A percentile compares a stretch with the other conserved stretches of the same genome.
phyloP scores from a whole-genome alignment of 345 rosid species.

The Pistacia atlantica region DNA sequence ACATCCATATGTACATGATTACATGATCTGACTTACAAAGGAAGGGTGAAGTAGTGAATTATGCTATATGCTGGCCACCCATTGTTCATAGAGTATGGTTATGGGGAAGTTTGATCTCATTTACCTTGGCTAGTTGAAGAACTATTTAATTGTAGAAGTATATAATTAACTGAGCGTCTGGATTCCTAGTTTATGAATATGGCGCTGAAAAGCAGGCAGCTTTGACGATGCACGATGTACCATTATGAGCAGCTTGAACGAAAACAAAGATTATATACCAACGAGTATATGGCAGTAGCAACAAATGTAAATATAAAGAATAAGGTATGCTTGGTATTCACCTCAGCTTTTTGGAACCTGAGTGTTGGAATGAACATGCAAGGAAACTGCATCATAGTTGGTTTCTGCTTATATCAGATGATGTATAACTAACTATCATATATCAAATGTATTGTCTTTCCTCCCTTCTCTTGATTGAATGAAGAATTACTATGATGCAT shows the following conservation, averaged over 20 bases:
- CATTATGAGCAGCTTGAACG: background rate
- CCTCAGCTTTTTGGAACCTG: conserved; percentile 58
- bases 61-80: conserved; percentile 5
- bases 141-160: conserved; percentile 23
- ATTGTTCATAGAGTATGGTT: conserved; percentile 28
- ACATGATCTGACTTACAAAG: conserved; percentile 55
- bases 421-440: conserved; percentile 3
- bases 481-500: background rate
- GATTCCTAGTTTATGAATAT: conserved; percentile 1
- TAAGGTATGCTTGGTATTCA: conserved; percentile 29
- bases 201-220: conserved; percentile 9
- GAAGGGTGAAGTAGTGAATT: conserved; percentile 8
- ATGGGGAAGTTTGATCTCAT: conserved; percentile 18
- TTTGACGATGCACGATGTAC: background rate
- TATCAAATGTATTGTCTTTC: conserved; percentile 12
- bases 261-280: conserved; percentile 11
- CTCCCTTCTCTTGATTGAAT: background rate
- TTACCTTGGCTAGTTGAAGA: conserved; percentile 15
- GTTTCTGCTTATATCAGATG: conserved; percentile 17
- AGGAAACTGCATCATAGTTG: background rate
- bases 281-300: background rate
- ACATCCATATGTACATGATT: conserved; percentile 47
- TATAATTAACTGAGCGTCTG: conserved; percentile 23
- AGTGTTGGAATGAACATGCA: conserved; percentile 34
- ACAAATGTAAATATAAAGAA: conserved; percentile 15